A percentile compares a stretch with the other conserved stretches of the same genome.
Evolutionary conservation across 495 filamentous ascomycete species (phyloP).

Genomic region (Tuber indicum): DNA sequence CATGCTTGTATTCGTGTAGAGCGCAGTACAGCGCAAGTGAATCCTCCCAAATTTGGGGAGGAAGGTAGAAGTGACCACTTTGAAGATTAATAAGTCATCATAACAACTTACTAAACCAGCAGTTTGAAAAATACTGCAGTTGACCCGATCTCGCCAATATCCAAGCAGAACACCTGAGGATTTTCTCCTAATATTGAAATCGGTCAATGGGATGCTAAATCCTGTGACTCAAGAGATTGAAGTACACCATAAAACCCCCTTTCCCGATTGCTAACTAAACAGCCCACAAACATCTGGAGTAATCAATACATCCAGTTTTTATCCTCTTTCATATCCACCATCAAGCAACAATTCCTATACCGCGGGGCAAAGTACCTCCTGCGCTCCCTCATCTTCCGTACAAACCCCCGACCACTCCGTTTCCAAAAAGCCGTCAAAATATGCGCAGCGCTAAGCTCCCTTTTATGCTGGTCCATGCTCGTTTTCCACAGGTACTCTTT

Average conservation of each 20-base stretch:
- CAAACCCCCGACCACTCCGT: neutral
- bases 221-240: neutral
- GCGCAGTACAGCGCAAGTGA: too few species aligned
- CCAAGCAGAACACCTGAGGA: neutral
- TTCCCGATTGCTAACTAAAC: neutral
- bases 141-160: neutral
- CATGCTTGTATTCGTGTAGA: too few species aligned
- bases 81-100: too few species aligned
- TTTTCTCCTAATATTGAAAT: neutral
- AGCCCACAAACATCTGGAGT: neutral
- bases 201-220: neutral
- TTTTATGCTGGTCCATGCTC: neutral
- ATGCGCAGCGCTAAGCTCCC: conserved; percentile 3
- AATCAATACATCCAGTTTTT: conserved; percentile 11
- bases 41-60: too few species aligned
- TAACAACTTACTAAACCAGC: too few species aligned
- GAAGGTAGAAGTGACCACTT: too few species aligned
- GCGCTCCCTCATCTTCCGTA: conserved; percentile 7
- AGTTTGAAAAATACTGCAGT: too few species aligned
- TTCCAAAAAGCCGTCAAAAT: conserved; percentile 16
- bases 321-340: conserved; percentile 6
- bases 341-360: conserved; percentile 8
- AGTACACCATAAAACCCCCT: neutral
- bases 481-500: neutral
- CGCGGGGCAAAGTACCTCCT: neutral